Percentiles rank a stretch among this genome's conserved stretches.
These are phyloP conservation scores for Lablab purpureus DNA, from an alignment of 306 rosid genomes.

Conservation along the genomic window DNA sequence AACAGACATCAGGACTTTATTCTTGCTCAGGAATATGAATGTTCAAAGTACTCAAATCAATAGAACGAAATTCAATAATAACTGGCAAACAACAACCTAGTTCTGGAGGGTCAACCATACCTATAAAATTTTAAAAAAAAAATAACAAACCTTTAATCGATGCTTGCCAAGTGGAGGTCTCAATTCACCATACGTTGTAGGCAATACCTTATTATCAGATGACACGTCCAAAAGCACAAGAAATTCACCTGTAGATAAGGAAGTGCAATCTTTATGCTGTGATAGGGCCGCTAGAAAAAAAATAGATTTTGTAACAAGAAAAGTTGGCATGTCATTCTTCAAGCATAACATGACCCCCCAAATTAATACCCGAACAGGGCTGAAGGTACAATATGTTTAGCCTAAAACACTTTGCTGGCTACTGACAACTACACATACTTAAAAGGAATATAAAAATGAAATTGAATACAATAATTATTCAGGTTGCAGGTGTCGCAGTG, in stretches of 20 bases:
- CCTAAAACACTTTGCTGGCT: neutral
- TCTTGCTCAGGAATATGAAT: slow-evolving; percentile 5
- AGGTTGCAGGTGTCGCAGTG: too few relatives aligned
- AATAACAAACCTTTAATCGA: slow-evolving; percentile 79
- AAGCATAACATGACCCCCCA: slow-evolving; percentile 5
- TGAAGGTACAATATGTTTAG: slow-evolving; percentile 13
- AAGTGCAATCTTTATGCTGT: slow-evolving; percentile 29
- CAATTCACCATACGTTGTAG: slow-evolving; percentile 93
- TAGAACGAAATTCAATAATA: slow-evolving; percentile 20
- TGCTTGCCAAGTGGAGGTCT: slow-evolving; percentile 99
- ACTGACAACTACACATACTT: neutral
- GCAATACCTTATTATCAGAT: slow-evolving; percentile 74
- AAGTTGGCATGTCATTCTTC: slow-evolving; percentile 3
- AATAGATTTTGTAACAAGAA: slow-evolving; percentile 27
- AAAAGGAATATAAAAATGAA: neutral
- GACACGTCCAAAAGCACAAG: slow-evolving; percentile 75
- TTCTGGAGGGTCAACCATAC: slow-evolving; percentile 6
- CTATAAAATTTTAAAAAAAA: slow-evolving; percentile 17
- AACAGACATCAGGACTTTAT: neutral
- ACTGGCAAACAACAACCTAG: slow-evolving; percentile 12
- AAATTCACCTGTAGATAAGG: slow-evolving; percentile 71
- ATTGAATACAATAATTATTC: neutral
- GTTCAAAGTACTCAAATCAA: neutral
- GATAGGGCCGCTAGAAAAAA: slow-evolving; percentile 17
- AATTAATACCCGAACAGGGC: neutral